phyloP scores from a whole-genome alignment of 139 green algal species.

The Desmodesmus armatus region DNA sequence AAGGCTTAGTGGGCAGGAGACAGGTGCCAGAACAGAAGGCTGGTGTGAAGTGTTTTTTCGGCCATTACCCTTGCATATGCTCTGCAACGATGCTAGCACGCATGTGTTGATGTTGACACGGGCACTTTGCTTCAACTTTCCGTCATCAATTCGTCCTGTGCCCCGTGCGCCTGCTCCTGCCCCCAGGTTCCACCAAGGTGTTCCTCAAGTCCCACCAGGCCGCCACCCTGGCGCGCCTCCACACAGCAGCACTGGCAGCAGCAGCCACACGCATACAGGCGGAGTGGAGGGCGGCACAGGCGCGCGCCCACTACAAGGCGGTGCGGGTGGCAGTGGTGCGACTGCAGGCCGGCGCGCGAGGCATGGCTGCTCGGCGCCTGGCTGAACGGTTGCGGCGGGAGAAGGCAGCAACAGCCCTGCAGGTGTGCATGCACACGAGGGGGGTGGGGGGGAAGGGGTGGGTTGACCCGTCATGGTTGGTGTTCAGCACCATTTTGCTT shows the following conservation, averaged over 20 bases:
- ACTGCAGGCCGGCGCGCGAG: conserved; percentile 57
- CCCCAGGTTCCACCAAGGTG: conserved; percentile 38
- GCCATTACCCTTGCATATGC: too few species aligned
- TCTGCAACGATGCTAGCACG: too few species aligned
- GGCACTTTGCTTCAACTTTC: too few species aligned
- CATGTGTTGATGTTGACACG: too few species aligned
- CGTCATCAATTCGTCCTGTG: too few species aligned
- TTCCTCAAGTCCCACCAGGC: conserved; percentile 80
- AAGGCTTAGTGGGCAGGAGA: too few species aligned
- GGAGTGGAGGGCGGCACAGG: conserved; percentile 65
- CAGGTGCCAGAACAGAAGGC: too few species aligned
- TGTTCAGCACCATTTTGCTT: too few species aligned
- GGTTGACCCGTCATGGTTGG: background rate
- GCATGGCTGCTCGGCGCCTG: conserved; percentile 52
- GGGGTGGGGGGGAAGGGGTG: conserved; percentile 39
- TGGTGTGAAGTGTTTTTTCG: too few species aligned
- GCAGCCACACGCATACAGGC: conserved; percentile 85
- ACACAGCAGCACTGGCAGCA: conserved; percentile 83
- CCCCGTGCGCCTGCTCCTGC: too few species aligned
- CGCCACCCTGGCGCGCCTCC: conserved; percentile 88
- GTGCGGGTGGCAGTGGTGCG: conserved; percentile 14
- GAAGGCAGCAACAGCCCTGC: conserved; percentile 35
- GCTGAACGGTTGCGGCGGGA: conserved; percentile 53
- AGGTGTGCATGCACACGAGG: too few species aligned
- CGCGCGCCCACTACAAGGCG: conserved; percentile 22